These are phyloP conservation scores for Sinapis alba DNA, from an alignment of 441 rosid genomes.

Conservation along the genomic window DNA sequence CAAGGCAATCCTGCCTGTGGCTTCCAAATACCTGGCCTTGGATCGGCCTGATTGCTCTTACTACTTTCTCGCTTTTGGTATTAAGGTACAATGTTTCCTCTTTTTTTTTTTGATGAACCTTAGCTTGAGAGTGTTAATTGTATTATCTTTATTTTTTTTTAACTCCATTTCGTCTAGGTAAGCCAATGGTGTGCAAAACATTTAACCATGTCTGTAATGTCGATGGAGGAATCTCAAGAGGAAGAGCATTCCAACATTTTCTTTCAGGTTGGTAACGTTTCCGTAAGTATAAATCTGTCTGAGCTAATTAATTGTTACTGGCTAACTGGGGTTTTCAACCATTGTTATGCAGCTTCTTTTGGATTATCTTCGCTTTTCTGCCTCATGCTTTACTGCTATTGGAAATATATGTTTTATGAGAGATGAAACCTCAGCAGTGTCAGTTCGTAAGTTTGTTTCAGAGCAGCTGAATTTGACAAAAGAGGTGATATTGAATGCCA, in stretches of 20 bases:
- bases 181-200: constrained; percentile 89
- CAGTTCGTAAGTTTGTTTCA: constrained; percentile 56
- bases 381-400: constrained; percentile 53
- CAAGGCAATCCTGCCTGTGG: constrained; percentile 61
- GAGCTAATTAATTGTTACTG: not conserved
- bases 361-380: constrained; percentile 59
- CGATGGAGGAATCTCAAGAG: constrained; percentile 81
- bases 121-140: not conserved
- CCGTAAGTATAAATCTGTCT: not conserved
- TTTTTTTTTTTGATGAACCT: not conserved
- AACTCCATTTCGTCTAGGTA: constrained; percentile 52
- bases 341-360: constrained; percentile 66
- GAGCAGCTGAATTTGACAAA: constrained; percentile 66
- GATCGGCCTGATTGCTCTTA: constrained; percentile 48
- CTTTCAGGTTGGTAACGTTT: constrained; percentile 57
- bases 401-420: constrained; percentile 42
- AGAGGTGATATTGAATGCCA: constrained; percentile 51
- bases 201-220: constrained; percentile 82
- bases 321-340: constrained; percentile 8
- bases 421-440: constrained; percentile 41
- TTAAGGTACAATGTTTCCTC: constrained; percentile 52
- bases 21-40: constrained; percentile 56
- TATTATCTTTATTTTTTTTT: not conserved
- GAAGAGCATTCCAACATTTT: constrained; percentile 71
- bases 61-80: constrained; percentile 59